phyloP scores from a whole-genome alignment of 2,329 filamentous ascomycete species.

The Fusarium beomiforme region DNA sequence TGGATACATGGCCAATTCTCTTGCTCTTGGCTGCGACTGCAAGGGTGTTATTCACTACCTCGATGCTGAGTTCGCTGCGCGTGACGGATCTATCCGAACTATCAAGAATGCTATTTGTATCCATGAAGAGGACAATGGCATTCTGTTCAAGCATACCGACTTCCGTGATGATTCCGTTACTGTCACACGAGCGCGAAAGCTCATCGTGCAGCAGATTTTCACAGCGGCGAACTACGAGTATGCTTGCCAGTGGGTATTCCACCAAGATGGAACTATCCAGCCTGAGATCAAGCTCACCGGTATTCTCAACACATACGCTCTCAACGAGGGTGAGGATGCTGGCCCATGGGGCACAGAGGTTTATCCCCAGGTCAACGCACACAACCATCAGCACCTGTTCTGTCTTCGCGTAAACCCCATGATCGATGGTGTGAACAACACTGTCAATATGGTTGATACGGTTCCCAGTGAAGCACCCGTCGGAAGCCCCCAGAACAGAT shows the following conservation, averaged over 20 bases:
- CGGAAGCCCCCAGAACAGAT: conserved; percentile 83
- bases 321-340: conserved; percentile 82
- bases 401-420: conserved; percentile 89
- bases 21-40: conserved; percentile 83
- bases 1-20: conserved; percentile 84
- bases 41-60: conserved; percentile 93
- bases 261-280: conserved; percentile 89
- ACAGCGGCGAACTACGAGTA: conserved; percentile 98
- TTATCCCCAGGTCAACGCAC: conserved; percentile 83
- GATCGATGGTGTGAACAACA: conserved; percentile 86
- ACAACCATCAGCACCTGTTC: conserved; percentile 97
- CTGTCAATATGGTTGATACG: conserved; percentile 85
- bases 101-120: conserved; percentile 97
- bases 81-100: conserved; percentile 76
- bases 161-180: conserved; percentile 91
- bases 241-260: conserved; percentile 77
- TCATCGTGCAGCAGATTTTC: conserved; percentile 91
- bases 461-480: conserved; percentile 76
- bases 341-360: conserved; percentile 92
- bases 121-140: conserved; percentile 91
- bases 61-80: conserved; percentile 85
- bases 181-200: conserved; percentile 85
- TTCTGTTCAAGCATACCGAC: conserved; percentile 94
- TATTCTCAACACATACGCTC: conserved; percentile 90
- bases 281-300: conserved; percentile 92